A percentile compares a stretch with the other conserved stretches of the same genome.
These are phyloP conservation scores for Asterella californica DNA, from an alignment of 225 moss, liverwort and hornwort genomes.

Conservation along the genomic window DNA sequence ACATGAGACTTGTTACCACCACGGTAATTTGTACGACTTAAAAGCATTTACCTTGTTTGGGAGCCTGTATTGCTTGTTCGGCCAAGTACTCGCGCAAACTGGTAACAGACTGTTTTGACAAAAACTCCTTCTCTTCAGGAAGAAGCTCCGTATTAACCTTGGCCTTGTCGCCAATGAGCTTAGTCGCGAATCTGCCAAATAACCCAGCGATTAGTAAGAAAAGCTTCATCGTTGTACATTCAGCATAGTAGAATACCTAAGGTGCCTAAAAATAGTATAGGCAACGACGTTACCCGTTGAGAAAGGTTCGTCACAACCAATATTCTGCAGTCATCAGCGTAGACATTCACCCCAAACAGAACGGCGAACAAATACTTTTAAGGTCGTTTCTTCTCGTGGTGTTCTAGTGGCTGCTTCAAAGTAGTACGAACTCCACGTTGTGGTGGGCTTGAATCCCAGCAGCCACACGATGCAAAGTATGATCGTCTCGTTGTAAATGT, in stretches of 20 bases:
- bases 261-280: no score
- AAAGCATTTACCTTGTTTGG: conserved; percentile 38
- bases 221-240: not conserved
- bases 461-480: not conserved
- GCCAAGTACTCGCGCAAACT: conserved; percentile 49
- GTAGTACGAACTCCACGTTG: not conserved
- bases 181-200: conserved; percentile 43
- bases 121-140: conserved; percentile 40
- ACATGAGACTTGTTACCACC: not conserved
- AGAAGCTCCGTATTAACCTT: conserved; percentile 43
- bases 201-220: not conserved
- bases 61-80: conserved; percentile 38
- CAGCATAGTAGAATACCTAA: no score
- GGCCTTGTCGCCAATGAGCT: conserved; percentile 47
- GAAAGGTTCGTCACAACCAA: no score
- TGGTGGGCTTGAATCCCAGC: not conserved
- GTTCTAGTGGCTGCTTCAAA: no score
- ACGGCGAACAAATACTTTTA: no score
- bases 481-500: no score
- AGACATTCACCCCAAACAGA: no score
- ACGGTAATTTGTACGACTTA: not conserved
- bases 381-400: no score
- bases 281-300: no score
- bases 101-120: conserved; percentile 39
- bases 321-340: no score